Conservation (phyloP, 768 basidiomycete species). For the Neoboletus subvelutipes region DNA sequence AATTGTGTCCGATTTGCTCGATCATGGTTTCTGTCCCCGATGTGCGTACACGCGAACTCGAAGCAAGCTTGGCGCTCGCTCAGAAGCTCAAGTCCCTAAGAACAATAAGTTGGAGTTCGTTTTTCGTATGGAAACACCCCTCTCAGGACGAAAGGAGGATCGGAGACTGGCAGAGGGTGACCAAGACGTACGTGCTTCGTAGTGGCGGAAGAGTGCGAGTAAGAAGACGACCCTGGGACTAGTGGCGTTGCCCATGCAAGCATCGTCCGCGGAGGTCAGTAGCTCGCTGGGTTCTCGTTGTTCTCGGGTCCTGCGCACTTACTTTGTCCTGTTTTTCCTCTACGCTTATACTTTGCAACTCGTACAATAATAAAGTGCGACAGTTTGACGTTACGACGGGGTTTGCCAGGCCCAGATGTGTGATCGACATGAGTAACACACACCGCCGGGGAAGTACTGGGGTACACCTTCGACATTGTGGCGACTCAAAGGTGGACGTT, state of each 20-base stretch:
- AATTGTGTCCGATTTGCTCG: conserved; percentile 39
- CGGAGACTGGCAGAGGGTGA: conserved; percentile 30
- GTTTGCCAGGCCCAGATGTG: not conserved
- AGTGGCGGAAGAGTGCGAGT: conserved; percentile 42
- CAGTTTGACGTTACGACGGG: not conserved
- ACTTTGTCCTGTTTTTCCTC: not conserved
- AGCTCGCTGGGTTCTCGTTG: not conserved
- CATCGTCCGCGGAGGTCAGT: not conserved
- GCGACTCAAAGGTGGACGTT: not conserved
- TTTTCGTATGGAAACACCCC: conserved; percentile 33
- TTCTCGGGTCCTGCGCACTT: not conserved
- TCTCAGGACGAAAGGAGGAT: conserved; percentile 16
- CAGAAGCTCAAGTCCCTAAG: conserved; percentile 43
- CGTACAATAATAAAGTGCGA: no score
- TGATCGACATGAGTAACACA: not conserved
- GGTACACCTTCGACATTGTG: not conserved
- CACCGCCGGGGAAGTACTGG: not conserved
- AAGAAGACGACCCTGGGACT: conserved; percentile 41
- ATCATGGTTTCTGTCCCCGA: conserved; percentile 22
- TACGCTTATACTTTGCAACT: not conserved
- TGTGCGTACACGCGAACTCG: conserved; percentile 46
- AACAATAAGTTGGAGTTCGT: conserved; percentile 54
- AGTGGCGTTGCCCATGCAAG: not conserved
- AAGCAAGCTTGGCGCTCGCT: conserved; percentile 47
- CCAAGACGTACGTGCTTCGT: conserved; percentile 43